These are phyloP conservation scores for Fusarium sublunatum DNA, from an alignment of 2,329 filamentous ascomycete genomes.

Conservation along the genomic window DNA sequence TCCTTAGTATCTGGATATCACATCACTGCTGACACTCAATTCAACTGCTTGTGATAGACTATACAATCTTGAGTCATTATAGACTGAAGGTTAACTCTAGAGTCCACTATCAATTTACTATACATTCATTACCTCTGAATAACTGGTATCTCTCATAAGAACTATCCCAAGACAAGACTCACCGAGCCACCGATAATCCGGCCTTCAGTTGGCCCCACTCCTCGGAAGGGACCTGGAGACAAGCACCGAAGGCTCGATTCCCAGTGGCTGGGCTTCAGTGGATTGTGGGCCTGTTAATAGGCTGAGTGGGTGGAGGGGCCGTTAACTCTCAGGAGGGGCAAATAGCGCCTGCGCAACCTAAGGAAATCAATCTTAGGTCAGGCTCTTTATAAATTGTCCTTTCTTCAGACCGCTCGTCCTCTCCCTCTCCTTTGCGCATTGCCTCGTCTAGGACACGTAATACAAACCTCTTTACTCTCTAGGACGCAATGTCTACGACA, in stretches of 20 bases:
- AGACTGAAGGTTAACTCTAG: no score
- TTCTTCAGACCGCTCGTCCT: conserved; percentile 36
- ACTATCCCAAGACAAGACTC: conserved; percentile 42
- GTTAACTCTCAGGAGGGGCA: conserved; percentile 44
- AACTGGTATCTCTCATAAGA: neutral
- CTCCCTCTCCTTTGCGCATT: conserved; percentile 13
- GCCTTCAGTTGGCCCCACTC: conserved; percentile 40
- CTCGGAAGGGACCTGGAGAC: conserved; percentile 28
- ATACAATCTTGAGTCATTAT: no score
- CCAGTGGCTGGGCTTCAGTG: conserved; percentile 38
- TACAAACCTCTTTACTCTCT: neutral
- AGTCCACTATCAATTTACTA: no score
- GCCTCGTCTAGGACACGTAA: neutral
- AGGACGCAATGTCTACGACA: conserved; percentile 49
- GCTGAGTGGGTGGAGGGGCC: conserved; percentile 32
- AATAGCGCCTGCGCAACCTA: conserved; percentile 16
- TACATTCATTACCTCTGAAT: no score
- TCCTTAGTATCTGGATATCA: no score
- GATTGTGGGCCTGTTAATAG: conserved; percentile 30
- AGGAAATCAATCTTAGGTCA: conserved; percentile 34
- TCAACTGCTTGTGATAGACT: no score
- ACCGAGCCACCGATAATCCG: conserved; percentile 40
- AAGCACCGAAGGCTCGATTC: conserved; percentile 9
- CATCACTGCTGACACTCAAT: no score
- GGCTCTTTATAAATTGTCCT: conserved; percentile 38